Conservation (phyloP, 768 basidiomycete genomes). For the Russula vinacea region DNA sequence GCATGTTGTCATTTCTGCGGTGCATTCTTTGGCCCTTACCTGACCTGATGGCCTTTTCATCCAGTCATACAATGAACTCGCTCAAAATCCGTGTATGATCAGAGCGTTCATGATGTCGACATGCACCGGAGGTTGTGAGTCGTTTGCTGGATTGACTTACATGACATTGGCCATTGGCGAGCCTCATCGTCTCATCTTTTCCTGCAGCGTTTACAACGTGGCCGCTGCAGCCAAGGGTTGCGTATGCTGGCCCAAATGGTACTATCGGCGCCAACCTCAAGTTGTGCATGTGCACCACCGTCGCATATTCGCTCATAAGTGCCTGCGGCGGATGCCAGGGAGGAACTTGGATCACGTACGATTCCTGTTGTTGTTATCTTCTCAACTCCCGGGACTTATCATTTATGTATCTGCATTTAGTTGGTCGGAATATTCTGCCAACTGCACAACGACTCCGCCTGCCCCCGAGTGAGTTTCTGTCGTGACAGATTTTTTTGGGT, state of each 20-base stretch:
- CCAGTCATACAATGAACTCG: slow-evolving; percentile 1
- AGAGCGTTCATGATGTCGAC: slow-evolving; percentile 3
- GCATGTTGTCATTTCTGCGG: neutral
- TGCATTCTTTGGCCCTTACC: neutral
- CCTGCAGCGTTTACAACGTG: neutral
- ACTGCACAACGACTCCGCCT: neutral
- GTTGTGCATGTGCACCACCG: slow-evolving; percentile 12
- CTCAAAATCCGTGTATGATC: slow-evolving; percentile 4
- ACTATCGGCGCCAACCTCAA: neutral
- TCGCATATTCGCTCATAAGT: slow-evolving; percentile 1
- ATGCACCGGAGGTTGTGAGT: slow-evolving; percentile 3
- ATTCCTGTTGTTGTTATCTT: neutral
- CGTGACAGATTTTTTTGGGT: neutral
- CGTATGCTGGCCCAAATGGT: neutral
- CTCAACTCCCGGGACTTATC: neutral
- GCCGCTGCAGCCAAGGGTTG: neutral
- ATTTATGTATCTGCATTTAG: neutral
- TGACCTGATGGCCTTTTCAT: neutral
- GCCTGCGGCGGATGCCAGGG: slow-evolving; percentile 13
- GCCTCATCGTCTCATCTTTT: neutral
- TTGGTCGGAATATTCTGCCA: neutral
- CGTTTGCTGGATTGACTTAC: neutral
- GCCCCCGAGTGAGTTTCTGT: neutral
- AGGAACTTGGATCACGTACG: neutral
- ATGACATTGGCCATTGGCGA: neutral